These are phyloP conservation scores for Helianthus annuus DNA, from an alignment of 129 eudicot species.

Conservation along the genomic window DNA sequence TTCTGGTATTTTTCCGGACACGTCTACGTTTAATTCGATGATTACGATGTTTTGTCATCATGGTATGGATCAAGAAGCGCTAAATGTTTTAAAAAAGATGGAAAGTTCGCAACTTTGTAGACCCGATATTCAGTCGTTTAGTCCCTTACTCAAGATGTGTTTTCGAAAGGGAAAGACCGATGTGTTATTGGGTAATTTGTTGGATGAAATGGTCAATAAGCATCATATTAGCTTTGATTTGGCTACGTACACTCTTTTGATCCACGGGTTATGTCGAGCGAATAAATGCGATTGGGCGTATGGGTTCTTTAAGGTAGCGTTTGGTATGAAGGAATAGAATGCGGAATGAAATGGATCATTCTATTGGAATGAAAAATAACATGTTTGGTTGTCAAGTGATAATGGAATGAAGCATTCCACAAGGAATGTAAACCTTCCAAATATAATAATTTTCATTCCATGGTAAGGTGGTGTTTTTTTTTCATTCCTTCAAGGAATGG, in stretches of 20 bases:
- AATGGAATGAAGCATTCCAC: no score
- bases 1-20: constrained; percentile 33
- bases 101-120: constrained; percentile 46
- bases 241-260: constrained; percentile 65
- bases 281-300: constrained; percentile 64
- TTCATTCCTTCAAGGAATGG: no score
- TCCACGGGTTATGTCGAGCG: constrained; percentile 76
- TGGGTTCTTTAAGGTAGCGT: constrained; percentile 49
- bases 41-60: constrained; percentile 81
- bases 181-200: constrained; percentile 34
- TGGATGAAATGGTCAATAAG: constrained; percentile 64
- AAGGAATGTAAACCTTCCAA: no score
- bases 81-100: constrained; percentile 45
- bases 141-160: constrained; percentile 46
- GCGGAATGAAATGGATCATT: no score
- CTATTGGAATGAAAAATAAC: no score
- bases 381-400: no score
- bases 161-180: no score
- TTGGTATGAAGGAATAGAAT: no score
- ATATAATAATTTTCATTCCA: no score
- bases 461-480: no score
- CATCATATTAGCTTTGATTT: constrained; percentile 76
- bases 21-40: constrained; percentile 78
- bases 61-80: constrained; percentile 52
- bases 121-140: constrained; percentile 70